A percentile compares a stretch with the other conserved stretches of the same genome.
phyloP scores from a whole-genome alignment of 768 basidiomycete genomes.

The Lentinula edodes region DNA sequence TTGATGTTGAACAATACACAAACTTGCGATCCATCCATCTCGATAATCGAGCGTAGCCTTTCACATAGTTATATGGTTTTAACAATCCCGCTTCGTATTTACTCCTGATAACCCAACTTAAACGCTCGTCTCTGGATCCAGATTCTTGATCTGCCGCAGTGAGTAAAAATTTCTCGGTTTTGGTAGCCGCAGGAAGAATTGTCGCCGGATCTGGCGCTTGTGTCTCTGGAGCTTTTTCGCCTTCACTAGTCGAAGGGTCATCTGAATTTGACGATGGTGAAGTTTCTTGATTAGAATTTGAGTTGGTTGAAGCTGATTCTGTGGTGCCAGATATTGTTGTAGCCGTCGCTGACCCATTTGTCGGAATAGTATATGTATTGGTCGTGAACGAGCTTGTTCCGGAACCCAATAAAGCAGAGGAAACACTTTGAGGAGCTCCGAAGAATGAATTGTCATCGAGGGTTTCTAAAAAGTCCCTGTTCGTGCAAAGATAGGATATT shows the following conservation, averaged over 20 bases:
- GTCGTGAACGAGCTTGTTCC: constrained; percentile 13
- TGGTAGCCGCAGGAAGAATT: constrained; percentile 67
- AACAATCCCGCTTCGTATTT: constrained; percentile 96
- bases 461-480: constrained; percentile 83
- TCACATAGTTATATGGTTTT: constrained; percentile 95
- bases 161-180: constrained; percentile 84
- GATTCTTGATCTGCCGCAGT: constrained; percentile 94
- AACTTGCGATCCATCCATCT: constrained; percentile 96
- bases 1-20: constrained; percentile 10
- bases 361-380: constrained; percentile 8
- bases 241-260: constrained; percentile 9
- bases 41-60: constrained; percentile 86
- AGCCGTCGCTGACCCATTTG: background rate
- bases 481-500: background rate
- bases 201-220: constrained; percentile 37
- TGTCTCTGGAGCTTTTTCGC: constrained; percentile 14
- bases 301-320: background rate
- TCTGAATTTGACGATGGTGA: constrained; percentile 16
- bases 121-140: constrained; percentile 83
- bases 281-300: constrained; percentile 8
- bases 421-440: constrained; percentile 48
- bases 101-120: constrained; percentile 88
- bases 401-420: constrained; percentile 45
- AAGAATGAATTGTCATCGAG: constrained; percentile 83
- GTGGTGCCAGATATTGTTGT: constrained; percentile 7